These are phyloP conservation scores for Leccinum fuscescens DNA, from an alignment of 1,284 basidiomycete genomes.

Conservation along the genomic window DNA sequence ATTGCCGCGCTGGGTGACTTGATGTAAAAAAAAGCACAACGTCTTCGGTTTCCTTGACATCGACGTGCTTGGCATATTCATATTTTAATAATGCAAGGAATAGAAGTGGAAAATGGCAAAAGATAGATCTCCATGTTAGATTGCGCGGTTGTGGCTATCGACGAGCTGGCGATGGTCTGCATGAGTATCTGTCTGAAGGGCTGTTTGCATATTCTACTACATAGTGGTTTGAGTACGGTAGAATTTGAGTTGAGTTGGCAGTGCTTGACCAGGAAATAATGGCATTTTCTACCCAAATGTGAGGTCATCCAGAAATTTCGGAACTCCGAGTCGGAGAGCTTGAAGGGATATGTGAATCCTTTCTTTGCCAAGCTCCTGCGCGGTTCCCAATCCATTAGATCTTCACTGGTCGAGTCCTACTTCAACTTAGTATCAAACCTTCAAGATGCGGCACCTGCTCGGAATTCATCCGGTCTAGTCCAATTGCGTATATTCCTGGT, in stretches of 20 bases:
- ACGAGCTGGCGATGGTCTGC: neutral
- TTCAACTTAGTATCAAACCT: too few species aligned
- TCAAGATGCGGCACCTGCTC: too few species aligned
- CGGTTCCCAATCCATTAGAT: too few species aligned
- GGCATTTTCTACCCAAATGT: too few species aligned
- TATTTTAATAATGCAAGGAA: constrained; percentile 2
- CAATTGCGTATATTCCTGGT: neutral
- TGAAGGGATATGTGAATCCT: too few species aligned
- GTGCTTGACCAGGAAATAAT: too few species aligned
- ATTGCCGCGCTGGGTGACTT: constrained; percentile 71
- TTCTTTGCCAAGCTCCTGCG: too few species aligned
- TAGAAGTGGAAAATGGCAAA: constrained; percentile 4
- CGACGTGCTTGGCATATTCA: constrained; percentile 1
- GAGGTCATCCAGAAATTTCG: too few species aligned
- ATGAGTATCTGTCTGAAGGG: neutral
- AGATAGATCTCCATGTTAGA: neutral
- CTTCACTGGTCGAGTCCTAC: too few species aligned
- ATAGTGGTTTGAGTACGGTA: too few species aligned
- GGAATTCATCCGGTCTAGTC: neutral
- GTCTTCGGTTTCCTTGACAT: constrained; percentile 1
- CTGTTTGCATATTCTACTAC: neutral
- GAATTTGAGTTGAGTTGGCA: too few species aligned
- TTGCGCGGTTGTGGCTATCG: neutral
- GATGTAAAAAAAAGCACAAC: constrained; percentile 40
- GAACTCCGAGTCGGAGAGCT: too few species aligned